Evolutionary conservation across 768 basidiomycete species (phyloP), one percentile per base, ranked within the genome.

Genomic region (Wakefieldia striispora): DNA sequence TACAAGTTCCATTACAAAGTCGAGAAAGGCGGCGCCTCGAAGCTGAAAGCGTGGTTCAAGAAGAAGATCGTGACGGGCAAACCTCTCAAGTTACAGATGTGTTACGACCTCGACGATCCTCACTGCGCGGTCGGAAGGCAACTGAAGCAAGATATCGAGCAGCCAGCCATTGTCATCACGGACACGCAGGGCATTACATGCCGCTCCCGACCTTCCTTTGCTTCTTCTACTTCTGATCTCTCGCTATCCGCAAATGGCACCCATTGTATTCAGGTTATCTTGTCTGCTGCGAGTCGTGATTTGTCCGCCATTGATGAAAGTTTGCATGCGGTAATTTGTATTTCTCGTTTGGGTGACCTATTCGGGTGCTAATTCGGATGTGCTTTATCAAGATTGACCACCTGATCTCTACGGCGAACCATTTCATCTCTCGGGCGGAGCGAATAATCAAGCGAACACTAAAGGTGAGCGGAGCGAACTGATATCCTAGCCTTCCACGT

Each of bases 1-100:
- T 70, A 74, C 59, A 74, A 71, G 41, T 68, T 73, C 33, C 49
- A 66, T 39, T 38, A 61, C 27, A 68, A 70, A 54, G 41, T 45
- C 13, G 67, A 68, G 44, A 62, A 61, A 17, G 61, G 70, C 14
- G 73, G 76, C 13, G 68, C 78, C 5, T 73, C 77, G 40, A 79
- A 74, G 54, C 61, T 87, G 39, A 84, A 80, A 55, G 73, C 78
- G 5, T 87, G 86, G 86, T 66, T 83, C 59, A 81, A 76, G 67
- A 80, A 78, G 54, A 84, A 84, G 53, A 71, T 85, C 24, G 56
- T 68, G 8, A 61, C 69, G 3, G 71, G 73, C 20, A 72, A 71
- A n/a, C 56, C 68, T 2, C 46, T 62, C 13, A 72, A 61, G 43
- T 53, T 75, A 11, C 70, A 75, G 49, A 62, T 78, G 20, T 69